These are phyloP conservation scores for Corymbia maculata DNA, from an alignment of 345 rosid species.

Conservation along the genomic window DNA sequence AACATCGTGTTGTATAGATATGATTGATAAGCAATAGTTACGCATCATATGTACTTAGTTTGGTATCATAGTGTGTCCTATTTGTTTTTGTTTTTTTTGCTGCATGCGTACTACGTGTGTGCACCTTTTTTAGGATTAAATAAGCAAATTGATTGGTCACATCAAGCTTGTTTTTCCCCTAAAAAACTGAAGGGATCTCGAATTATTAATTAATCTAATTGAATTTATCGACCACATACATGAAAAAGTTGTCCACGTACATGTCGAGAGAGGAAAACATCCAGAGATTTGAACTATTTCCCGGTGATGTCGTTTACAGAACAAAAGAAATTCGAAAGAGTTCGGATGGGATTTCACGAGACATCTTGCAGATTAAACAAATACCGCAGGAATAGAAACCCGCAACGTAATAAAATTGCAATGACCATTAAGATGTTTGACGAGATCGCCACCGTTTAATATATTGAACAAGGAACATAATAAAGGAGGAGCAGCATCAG, in stretches of 20 bases:
- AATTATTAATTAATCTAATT: background rate
- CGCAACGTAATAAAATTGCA: background rate
- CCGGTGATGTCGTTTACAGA: background rate
- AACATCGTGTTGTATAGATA: background rate
- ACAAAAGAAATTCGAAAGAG: background rate
- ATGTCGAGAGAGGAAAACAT: too few species aligned
- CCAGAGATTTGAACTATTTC: background rate
- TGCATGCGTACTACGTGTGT: background rate
- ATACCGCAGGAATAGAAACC: background rate
- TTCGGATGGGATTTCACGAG: background rate
- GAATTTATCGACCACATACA: too few species aligned
- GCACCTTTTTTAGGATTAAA: background rate
- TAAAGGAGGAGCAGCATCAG: background rate
- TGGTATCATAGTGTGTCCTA: background rate
- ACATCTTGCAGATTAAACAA: background rate
- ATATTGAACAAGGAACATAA: background rate
- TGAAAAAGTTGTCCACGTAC: too few species aligned
- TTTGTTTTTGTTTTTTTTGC: background rate
- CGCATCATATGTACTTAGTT: background rate
- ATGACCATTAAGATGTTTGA: background rate
- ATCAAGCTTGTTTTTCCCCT: background rate
- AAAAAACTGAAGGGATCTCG: background rate
- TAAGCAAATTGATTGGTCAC: background rate
- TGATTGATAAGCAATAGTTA: background rate
- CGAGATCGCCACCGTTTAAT: background rate